Conservation (phyloP, 2,329 filamentous ascomycete species). For the Orbilia oligospora region DNA sequence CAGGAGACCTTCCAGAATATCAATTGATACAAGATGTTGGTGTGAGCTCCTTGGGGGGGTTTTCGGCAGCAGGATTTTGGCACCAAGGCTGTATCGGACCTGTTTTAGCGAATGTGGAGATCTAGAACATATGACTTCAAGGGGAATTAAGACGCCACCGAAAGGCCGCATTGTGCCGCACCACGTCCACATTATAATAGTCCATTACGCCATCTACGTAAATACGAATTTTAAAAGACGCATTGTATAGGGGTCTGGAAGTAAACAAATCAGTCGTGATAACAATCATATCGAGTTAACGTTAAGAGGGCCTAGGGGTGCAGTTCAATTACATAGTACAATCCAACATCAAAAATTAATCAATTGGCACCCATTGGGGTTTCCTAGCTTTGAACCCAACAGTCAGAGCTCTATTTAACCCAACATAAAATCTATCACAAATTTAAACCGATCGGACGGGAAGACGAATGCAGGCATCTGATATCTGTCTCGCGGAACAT, state of each 20-base stretch:
- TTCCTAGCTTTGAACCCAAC: not conserved
- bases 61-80: constrained; percentile 4
- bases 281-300: not conserved
- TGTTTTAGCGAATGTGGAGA: constrained; percentile 23
- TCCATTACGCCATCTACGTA: constrained; percentile 17
- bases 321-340: not conserved
- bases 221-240: constrained; percentile 16
- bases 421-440: constrained; percentile 1
- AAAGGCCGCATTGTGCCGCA: constrained; percentile 26
- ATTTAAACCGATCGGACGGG: not conserved
- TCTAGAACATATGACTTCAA: constrained; percentile 7
- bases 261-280: constrained; percentile 16
- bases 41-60: not conserved
- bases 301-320: no score
- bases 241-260: constrained; percentile 6
- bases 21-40: not conserved
- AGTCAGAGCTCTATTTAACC: not conserved
- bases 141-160: constrained; percentile 22
- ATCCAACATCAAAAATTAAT: not conserved
- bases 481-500: constrained; percentile 11
- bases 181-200: constrained; percentile 7
- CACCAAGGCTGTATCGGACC: constrained; percentile 21
- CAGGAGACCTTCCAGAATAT: constrained; percentile 24
- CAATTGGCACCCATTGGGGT: not conserved
- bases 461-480: constrained; percentile 15